phyloP scores from a whole-genome alignment of 2,329 filamentous ascomycete genomes.

The Rhexocercosporidium sp. region DNA sequence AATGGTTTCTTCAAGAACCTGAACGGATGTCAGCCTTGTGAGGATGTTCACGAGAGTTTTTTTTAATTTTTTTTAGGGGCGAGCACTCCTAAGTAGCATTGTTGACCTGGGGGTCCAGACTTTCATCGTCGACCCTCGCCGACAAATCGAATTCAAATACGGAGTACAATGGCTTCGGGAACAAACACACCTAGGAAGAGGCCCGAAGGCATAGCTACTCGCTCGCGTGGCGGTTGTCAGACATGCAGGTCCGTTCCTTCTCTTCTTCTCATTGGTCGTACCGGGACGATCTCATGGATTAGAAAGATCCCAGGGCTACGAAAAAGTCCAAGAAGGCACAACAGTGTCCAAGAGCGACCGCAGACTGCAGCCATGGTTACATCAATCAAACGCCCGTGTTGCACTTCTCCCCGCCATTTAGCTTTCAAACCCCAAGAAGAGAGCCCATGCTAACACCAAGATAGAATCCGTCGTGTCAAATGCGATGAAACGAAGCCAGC shows the following conservation, averaged over 20 bases:
- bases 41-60: too few relatives aligned
- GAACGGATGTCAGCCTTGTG: too few relatives aligned
- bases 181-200: constrained; percentile 2
- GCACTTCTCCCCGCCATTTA: too few relatives aligned
- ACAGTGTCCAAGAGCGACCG: neutral
- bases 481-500: constrained; percentile 67
- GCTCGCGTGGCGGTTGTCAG: constrained; percentile 1
- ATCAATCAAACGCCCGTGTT: too few relatives aligned
- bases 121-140: too few relatives aligned
- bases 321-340: neutral
- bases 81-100: too few relatives aligned
- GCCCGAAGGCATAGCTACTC: neutral
- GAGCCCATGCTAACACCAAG: neutral
- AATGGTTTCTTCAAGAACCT: too few relatives aligned
- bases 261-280: neutral
- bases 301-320: neutral
- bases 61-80: too few relatives aligned
- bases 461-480: constrained; percentile 60
- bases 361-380: too few relatives aligned
- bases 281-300: neutral
- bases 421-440: neutral
- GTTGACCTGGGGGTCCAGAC: too few relatives aligned
- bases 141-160: too few relatives aligned
- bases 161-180: neutral
- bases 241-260: constrained; percentile 9